phyloP scores from a whole-genome alignment of 2,329 filamentous ascomycete species.

The Ceratocystis alfenasii region DNA sequence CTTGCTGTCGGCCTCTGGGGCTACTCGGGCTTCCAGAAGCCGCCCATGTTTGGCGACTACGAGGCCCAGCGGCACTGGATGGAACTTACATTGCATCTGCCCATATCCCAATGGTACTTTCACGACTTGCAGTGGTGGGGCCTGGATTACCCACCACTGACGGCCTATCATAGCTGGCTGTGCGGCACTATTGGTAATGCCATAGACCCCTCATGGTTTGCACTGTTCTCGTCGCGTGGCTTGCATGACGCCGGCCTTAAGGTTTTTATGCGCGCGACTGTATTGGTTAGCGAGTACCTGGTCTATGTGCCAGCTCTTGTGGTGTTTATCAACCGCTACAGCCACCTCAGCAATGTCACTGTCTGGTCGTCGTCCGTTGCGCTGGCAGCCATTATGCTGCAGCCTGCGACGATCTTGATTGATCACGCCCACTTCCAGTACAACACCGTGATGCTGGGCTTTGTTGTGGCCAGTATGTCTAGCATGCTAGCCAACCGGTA shows the following conservation, averaged over 20 bases:
- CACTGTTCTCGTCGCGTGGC: conserved; percentile 68
- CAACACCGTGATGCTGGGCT: conserved; percentile 95
- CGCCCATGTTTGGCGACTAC: conserved; percentile 92
- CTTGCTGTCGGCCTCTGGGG: conserved; percentile 91
- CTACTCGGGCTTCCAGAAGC: conserved; percentile 74
- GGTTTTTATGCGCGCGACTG: conserved; percentile 90
- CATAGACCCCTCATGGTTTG: conserved; percentile 79
- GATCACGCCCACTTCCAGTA: conserved; percentile 97
- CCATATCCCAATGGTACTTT: conserved; percentile 93
- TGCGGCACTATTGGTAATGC: conserved; percentile 70
- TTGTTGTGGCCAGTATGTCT: conserved; percentile 75
- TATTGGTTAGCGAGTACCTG: conserved; percentile 81
- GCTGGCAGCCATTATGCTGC: conserved; percentile 80
- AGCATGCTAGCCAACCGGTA: conserved; percentile 75
- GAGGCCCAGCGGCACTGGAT: conserved; percentile 98
- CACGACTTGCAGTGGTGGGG: conserved; percentile 97
- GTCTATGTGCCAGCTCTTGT: conserved; percentile 76
- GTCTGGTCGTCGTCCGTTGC: conserved; percentile 76
- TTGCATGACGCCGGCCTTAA: conserved; percentile 69
- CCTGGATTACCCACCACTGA: conserved; percentile 91
- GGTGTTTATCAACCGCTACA: conserved; percentile 73
- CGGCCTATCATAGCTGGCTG: conserved; percentile 97
- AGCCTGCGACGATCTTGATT: conserved; percentile 78
- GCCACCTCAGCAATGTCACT: conserved; percentile 62
- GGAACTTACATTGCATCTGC: conserved; percentile 83